Conservation (phyloP, 2,329 filamentous ascomycete species). For the Pseudogymnoascus sp. region DNA sequence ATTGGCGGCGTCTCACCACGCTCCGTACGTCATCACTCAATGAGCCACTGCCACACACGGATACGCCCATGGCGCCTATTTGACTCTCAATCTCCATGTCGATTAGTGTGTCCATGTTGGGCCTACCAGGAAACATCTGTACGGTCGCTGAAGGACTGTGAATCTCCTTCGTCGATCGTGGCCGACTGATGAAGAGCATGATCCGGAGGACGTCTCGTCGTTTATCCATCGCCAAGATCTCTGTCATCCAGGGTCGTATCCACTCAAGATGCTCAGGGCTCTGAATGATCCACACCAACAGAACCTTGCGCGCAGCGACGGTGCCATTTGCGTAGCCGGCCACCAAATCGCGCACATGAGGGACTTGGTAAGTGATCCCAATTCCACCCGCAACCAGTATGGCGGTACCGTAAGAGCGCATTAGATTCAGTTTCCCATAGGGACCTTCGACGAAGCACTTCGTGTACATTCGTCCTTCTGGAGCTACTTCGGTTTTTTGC, state of each 20-base stretch:
- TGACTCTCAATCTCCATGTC: slow-evolving; percentile 67
- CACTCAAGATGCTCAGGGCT: slow-evolving; percentile 74
- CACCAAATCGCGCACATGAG: slow-evolving; percentile 66
- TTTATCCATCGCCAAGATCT: slow-evolving; percentile 67
- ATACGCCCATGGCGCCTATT: slow-evolving; percentile 65
- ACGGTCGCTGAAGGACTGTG: slow-evolving; percentile 70
- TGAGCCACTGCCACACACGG: slow-evolving; percentile 66
- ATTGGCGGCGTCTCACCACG: slow-evolving; percentile 57
- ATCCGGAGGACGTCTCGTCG: slow-evolving; percentile 68
- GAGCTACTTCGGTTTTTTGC: slow-evolving; percentile 53
- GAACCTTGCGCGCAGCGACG: slow-evolving; percentile 61
- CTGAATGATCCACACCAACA: slow-evolving; percentile 73
- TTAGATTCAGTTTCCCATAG: slow-evolving; percentile 63
- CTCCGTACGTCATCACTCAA: slow-evolving; percentile 67
- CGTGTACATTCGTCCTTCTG: slow-evolving; percentile 54
- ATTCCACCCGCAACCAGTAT: slow-evolving; percentile 75
- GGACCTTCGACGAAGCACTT: slow-evolving; percentile 67
- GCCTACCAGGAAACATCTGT: slow-evolving; percentile 76
- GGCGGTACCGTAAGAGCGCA: slow-evolving; percentile 70
- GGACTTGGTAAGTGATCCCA: slow-evolving; percentile 72
- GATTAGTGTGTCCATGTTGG: slow-evolving; percentile 65
- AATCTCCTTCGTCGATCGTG: slow-evolving; percentile 70
- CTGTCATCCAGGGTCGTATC: slow-evolving; percentile 78
- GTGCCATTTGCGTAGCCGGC: slow-evolving; percentile 60
- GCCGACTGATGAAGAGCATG: slow-evolving; percentile 69